These are phyloP conservation scores for Candida ortonii DNA, from an alignment of 805 yeast species.

Conservation along the genomic window DNA sequence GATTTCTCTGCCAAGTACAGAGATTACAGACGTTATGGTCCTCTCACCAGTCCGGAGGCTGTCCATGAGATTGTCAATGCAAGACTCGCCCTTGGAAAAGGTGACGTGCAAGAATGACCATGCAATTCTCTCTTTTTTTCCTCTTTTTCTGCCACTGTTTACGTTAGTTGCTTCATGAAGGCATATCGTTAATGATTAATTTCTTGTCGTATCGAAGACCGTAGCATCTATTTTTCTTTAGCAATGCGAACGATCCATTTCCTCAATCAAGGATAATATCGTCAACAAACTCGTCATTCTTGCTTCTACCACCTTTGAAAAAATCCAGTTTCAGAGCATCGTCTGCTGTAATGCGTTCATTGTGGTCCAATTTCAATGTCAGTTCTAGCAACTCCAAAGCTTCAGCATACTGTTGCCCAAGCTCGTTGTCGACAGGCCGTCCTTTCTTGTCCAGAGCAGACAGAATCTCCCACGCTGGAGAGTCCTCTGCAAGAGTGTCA, in stretches of 20 bases:
- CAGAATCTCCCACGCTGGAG: slow-evolving; percentile 67
- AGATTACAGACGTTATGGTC: slow-evolving; percentile 66
- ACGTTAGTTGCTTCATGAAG: too few species aligned
- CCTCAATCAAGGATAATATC: slow-evolving; percentile 25
- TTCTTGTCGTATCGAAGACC: background rate
- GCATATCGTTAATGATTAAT: too few species aligned
- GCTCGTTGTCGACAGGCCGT: slow-evolving; percentile 32
- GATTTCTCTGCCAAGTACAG: slow-evolving; percentile 41
- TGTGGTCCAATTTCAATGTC: slow-evolving; percentile 58
- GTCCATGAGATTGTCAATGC: slow-evolving; percentile 38
- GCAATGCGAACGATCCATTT: slow-evolving; percentile 3
- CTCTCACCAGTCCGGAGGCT: slow-evolving; percentile 45
- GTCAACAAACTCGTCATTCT: slow-evolving; percentile 20
- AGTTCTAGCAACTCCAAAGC: slow-evolving; percentile 55
- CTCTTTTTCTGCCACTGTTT: too few species aligned
- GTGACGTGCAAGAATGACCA: slow-evolving; percentile 11
- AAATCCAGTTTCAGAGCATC: slow-evolving; percentile 58
- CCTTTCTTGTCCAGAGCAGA: slow-evolving; percentile 45
- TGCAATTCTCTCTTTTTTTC: too few species aligned
- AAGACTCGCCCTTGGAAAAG: slow-evolving; percentile 38
- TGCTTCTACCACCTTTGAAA: slow-evolving; percentile 44
- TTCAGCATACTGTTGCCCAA: slow-evolving; percentile 40
- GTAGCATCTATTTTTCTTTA: background rate
- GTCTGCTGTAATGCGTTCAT: slow-evolving; percentile 53
- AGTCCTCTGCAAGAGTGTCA: slow-evolving; percentile 64